Evolutionary conservation across 768 basidiomycete genomes (phyloP).

Genomic region (Boletus vermiculosoides): DNA sequence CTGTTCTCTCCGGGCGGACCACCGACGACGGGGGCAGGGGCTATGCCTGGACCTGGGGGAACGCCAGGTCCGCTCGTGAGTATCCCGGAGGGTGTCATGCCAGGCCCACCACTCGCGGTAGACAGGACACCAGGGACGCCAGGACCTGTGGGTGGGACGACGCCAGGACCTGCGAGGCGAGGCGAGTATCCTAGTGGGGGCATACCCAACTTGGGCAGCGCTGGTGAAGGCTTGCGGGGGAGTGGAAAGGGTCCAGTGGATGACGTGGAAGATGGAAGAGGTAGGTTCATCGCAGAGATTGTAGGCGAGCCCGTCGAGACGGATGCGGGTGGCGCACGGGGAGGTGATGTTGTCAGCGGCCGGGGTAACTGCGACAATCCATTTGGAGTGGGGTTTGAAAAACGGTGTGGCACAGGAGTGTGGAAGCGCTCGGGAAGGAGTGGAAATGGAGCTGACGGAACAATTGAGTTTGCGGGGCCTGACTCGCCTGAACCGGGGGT

Average conservation of each 20-base stretch:
- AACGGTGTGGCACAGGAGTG: conserved; percentile 30
- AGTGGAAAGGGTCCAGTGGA: conserved; percentile 21
- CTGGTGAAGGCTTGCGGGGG: conserved; percentile 27
- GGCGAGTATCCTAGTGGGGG: conserved; percentile 27
- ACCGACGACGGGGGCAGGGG: conserved; percentile 18
- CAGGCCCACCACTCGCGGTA: conserved; percentile 13
- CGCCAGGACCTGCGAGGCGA: conserved; percentile 31
- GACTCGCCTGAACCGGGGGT: conserved; percentile 24
- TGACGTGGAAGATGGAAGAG: conserved; percentile 16
- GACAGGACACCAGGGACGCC: conserved; percentile 29
- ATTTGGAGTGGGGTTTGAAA: conserved; percentile 25
- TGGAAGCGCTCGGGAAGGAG: conserved; percentile 29
- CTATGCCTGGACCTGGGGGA: conserved; percentile 29
- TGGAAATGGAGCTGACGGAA: conserved; percentile 29
- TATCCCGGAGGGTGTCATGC: conserved; percentile 25
- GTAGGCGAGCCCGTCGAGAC: conserved; percentile 17
- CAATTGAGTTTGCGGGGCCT: conserved; percentile 30
- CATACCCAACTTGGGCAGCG: conserved; percentile 30
- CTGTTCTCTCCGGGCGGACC: conserved; percentile 10
- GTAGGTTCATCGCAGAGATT: conserved; percentile 15
- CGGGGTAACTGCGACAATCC: conserved; percentile 21
- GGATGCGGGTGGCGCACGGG: conserved; percentile 32
- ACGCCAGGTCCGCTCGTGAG: conserved; percentile 31
- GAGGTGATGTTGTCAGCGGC: conserved; percentile 38
- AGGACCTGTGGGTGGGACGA: conserved; percentile 28